Evolutionary conservation across 192 early-diverging fungal genomes (phyloP).

Genomic region (Backusella australiensis): DNA sequence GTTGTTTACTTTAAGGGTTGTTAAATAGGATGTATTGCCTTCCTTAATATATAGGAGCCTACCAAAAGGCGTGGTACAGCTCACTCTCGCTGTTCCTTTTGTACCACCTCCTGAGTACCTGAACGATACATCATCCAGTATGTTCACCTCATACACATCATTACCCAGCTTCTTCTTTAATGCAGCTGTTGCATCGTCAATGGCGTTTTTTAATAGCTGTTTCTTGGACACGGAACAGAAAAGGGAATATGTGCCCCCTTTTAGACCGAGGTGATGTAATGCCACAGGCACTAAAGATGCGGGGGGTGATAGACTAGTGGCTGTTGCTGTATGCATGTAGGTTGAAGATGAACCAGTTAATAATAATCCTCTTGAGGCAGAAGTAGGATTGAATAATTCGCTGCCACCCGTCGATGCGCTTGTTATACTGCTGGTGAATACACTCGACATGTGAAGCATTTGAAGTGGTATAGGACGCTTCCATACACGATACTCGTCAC

Average conservation of each 20-base stretch:
- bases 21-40: neutral
- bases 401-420: neutral
- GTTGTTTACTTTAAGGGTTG: neutral
- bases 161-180: slow-evolving; percentile 37
- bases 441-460: slow-evolving; percentile 41
- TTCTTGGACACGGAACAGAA: slow-evolving; percentile 66
- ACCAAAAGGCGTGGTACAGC: slow-evolving; percentile 49
- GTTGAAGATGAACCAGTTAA: neutral
- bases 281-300: slow-evolving; percentile 1
- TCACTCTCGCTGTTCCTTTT: slow-evolving; percentile 37
- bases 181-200: slow-evolving; percentile 60
- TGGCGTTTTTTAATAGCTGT: slow-evolving; percentile 77
- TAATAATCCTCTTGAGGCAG: neutral
- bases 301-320: neutral
- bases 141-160: slow-evolving; percentile 51
- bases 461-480: slow-evolving; percentile 81
- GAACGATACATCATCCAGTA: slow-evolving; percentile 48
- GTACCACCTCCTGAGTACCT: slow-evolving; percentile 23
- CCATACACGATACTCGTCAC: slow-evolving; percentile 61
- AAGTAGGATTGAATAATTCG: neutral
- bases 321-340: neutral
- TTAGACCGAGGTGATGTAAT: slow-evolving; percentile 27
- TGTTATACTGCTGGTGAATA: neutral
- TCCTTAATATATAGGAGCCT: neutral
- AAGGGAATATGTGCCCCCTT: slow-evolving; percentile 59